Percentiles rank a stretch among this genome's conserved stretches.
Evolutionary conservation across 495 filamentous ascomycete genomes (phyloP).

Genomic region (Podospora fimiseda): DNA sequence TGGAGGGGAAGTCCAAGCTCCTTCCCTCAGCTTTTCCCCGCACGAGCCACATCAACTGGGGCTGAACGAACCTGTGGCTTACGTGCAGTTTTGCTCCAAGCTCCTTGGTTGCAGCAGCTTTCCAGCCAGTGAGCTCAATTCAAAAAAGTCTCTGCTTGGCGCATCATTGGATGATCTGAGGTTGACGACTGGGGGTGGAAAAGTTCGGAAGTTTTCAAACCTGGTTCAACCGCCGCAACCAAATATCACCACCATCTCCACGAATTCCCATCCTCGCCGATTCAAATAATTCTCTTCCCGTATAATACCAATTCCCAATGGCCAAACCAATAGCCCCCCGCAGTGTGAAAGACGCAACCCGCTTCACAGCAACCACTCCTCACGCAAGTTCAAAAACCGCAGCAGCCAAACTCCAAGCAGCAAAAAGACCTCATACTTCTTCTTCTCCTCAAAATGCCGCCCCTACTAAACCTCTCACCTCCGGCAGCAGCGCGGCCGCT

Average conservation of each 20-base stretch:
- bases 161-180: slow-evolving; percentile 21
- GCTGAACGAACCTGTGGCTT: slow-evolving; percentile 4
- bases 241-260: not conserved
- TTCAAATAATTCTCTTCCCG: not conserved
- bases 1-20: not conserved
- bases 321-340: slow-evolving; percentile 55
- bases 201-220: slow-evolving; percentile 13
- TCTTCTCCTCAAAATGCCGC: no score
- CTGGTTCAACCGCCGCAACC: not conserved
- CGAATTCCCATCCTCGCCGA: not conserved
- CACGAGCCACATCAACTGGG: slow-evolving; percentile 9
- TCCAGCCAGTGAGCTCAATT: no score
- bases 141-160: slow-evolving; percentile 21
- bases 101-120: no score
- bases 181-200: slow-evolving; percentile 8
- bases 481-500: not conserved
- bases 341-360: slow-evolving; percentile 85
- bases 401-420: slow-evolving; percentile 43
- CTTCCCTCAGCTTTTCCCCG: not conserved
- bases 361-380: slow-evolving; percentile 88
- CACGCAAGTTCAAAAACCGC: slow-evolving; percentile 70
- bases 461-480: no score
- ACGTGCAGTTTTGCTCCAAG: not conserved
- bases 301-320: no score
- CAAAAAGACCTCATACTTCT: slow-evolving; percentile 1